Evolutionary conservation across 1,284 basidiomycete genomes (phyloP).

Genomic region (Coriolopsis trogii): DNA sequence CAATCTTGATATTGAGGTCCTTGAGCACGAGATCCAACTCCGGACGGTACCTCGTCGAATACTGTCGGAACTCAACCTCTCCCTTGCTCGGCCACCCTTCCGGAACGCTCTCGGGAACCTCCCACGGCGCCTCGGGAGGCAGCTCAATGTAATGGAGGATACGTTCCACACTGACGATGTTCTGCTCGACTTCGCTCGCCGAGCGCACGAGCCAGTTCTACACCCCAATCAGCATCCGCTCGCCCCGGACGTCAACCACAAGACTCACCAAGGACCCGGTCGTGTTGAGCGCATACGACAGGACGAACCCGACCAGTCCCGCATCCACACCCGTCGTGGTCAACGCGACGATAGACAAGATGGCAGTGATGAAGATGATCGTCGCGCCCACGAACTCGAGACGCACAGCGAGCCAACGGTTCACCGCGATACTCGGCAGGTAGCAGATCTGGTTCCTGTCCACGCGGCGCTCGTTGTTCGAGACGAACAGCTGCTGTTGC

Average conservation of each 20-base stretch:
- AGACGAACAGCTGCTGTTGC: slow-evolving; percentile 75
- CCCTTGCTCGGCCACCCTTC: slow-evolving; percentile 80
- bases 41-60: slow-evolving; percentile 83
- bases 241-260: not conserved
- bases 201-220: slow-evolving; percentile 91
- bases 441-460: slow-evolving; percentile 88
- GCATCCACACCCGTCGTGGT: slow-evolving; percentile 81
- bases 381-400: slow-evolving; percentile 84
- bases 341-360: slow-evolving; percentile 72
- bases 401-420: slow-evolving; percentile 81
- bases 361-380: slow-evolving; percentile 79
- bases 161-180: slow-evolving; percentile 88
- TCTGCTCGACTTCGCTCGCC: slow-evolving; percentile 92
- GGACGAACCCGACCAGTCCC: slow-evolving; percentile 88
- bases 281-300: slow-evolving; percentile 85
- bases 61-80: slow-evolving; percentile 77
- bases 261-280: slow-evolving; percentile 68
- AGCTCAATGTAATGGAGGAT: slow-evolving; percentile 78
- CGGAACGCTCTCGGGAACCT: slow-evolving; percentile 68
- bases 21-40: slow-evolving; percentile 81
- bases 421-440: slow-evolving; percentile 71
- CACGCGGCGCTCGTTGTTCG: slow-evolving; percentile 78
- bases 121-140: slow-evolving; percentile 76
- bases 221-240: not conserved
- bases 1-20: slow-evolving; percentile 70